Evolutionary conservation across 106 monocot species (phyloP).

Genomic region (Dendrobium huoshanense): DNA sequence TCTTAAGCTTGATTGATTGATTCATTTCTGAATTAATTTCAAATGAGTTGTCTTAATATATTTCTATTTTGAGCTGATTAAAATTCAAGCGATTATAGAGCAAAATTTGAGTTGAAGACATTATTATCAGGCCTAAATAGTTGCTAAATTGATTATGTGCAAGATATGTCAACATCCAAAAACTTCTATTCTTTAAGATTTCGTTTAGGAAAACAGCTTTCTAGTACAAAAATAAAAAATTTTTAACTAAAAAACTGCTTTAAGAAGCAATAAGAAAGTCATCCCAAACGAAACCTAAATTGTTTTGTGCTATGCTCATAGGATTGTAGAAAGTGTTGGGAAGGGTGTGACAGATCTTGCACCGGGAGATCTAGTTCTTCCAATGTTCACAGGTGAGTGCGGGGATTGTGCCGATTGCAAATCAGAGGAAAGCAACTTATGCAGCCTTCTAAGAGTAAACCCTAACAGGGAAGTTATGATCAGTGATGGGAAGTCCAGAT

Average conservation of each 20-base stretch:
- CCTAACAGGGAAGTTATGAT: slow-evolving; percentile 30
- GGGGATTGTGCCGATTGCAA: slow-evolving; percentile 52
- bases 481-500: slow-evolving; percentile 28
- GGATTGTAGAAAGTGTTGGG: slow-evolving; percentile 75
- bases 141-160: no score
- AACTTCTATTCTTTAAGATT: not conserved
- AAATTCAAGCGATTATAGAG: no score
- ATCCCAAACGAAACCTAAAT: not conserved
- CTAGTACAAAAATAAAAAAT: no score
- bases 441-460: slow-evolving; percentile 31
- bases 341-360: slow-evolving; percentile 64
- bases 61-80: not conserved
- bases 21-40: no score
- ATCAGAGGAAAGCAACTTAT: slow-evolving; percentile 44
- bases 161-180: no score
- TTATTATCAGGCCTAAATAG: no score
- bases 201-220: no score
- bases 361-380: slow-evolving; percentile 67
- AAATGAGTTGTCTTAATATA: no score
- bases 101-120: no score
- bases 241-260: no score
- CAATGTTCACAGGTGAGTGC: slow-evolving; percentile 65
- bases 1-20: no score
- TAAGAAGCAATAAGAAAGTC: no score
- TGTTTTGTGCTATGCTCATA: not conserved